Conservation (phyloP, 306 rosid genomes). For the Hylodesmum podocarpum region DNA sequence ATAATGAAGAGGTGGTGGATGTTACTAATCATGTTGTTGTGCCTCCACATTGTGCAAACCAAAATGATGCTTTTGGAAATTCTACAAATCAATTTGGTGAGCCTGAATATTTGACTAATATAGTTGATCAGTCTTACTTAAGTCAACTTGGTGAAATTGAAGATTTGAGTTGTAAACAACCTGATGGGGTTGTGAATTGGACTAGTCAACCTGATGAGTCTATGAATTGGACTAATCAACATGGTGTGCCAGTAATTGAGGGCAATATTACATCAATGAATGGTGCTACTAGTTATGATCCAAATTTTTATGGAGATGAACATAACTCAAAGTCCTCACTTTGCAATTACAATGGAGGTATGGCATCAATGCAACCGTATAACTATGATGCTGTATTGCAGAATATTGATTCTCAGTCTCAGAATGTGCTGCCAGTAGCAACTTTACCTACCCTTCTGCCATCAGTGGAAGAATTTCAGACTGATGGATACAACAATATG, state of each 20-base stretch:
- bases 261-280: neutral
- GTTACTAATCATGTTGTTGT: neutral
- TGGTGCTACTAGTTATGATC: neutral
- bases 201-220: neutral
- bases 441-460: neutral
- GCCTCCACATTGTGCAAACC: neutral
- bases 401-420: neutral
- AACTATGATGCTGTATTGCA: neutral
- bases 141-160: neutral
- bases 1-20: neutral
- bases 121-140: neutral
- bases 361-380: neutral
- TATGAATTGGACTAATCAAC: neutral
- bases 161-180: neutral
- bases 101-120: neutral
- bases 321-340: neutral
- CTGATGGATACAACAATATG: neutral
- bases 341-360: neutral
- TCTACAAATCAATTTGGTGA: neutral
- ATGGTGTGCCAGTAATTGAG: neutral
- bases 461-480: neutral
- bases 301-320: neutral
- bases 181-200: neutral
- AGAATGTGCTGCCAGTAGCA: conserved; percentile 6
- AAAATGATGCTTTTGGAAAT: neutral